Percentiles rank a stretch among this genome's conserved stretches.
phyloP scores from a whole-genome alignment of 805 yeast genomes.

The Yarrowia phangngaensis region DNA sequence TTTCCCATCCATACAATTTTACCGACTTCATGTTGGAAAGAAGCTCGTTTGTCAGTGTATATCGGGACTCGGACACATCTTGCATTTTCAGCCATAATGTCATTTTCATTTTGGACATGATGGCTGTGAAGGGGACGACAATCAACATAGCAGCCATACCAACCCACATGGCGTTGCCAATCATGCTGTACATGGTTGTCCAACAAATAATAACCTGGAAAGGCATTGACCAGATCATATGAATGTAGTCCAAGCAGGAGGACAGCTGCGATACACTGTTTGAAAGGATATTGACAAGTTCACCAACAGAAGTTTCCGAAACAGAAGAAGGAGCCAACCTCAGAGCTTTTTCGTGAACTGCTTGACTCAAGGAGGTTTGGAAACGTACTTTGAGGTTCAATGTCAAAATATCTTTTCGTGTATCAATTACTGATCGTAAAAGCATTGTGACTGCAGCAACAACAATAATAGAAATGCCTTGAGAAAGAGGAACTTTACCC shows the following conservation, averaged over 20 bases:
- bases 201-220: constrained; percentile 79
- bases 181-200: constrained; percentile 60
- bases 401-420: constrained; percentile 71
- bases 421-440: constrained; percentile 66
- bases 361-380: constrained; percentile 55
- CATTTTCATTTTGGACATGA: constrained; percentile 53
- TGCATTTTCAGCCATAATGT: constrained; percentile 55
- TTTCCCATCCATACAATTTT: constrained; percentile 95
- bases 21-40: constrained; percentile 84
- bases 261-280: constrained; percentile 88
- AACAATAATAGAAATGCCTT: constrained; percentile 69
- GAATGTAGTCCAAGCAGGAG: constrained; percentile 72
- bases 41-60: constrained; percentile 80
- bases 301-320: constrained; percentile 73
- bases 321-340: constrained; percentile 61
- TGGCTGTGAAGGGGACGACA: constrained; percentile 75
- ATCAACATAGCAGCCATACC: constrained; percentile 74
- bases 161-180: constrained; percentile 89
- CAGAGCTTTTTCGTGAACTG: constrained; percentile 68
- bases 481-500: constrained; percentile 52
- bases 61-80: constrained; percentile 86
- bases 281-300: constrained; percentile 89
- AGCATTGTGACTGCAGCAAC: constrained; percentile 73
- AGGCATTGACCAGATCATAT: constrained; percentile 88
- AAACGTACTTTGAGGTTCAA: constrained; percentile 69